Conservation (phyloP, 1,139 yeast species). For the Petasospora rhodanensis region DNA sequence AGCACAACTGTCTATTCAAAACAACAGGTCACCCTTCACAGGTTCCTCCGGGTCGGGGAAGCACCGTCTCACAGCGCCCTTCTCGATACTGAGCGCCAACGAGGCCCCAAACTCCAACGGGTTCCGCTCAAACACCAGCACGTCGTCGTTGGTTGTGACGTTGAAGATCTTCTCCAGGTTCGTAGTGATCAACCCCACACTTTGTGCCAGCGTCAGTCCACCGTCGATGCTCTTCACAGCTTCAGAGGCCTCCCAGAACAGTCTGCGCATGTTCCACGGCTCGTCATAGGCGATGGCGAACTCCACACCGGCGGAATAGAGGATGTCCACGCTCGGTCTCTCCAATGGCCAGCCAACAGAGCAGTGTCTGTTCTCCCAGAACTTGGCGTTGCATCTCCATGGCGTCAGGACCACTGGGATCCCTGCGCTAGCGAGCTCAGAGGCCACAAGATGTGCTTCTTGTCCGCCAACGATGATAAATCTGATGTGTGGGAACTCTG, state of each 20-base stretch:
- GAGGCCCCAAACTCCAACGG: slow-evolving; percentile 7
- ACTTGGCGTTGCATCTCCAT: slow-evolving; percentile 9
- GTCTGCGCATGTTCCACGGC: slow-evolving; percentile 2
- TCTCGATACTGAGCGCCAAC: slow-evolving; percentile 3
- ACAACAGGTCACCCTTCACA: slow-evolving; percentile 4
- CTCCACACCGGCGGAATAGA: slow-evolving; percentile 5
- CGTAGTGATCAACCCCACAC: slow-evolving; percentile 1
- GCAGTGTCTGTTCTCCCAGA: slow-evolving; percentile 9
- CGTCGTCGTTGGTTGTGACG: slow-evolving; percentile 1
- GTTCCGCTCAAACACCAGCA: slow-evolving; percentile 6
- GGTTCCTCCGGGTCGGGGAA: slow-evolving; percentile 9
- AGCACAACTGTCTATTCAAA: not conserved
- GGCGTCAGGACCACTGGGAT: slow-evolving; percentile 5
- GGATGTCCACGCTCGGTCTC: slow-evolving; percentile 7
- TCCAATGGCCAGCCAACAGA: slow-evolving; percentile 7
- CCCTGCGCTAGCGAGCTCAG: slow-evolving; percentile 2
- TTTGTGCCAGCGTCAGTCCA: slow-evolving; percentile 1
- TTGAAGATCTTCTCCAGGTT: slow-evolving; percentile 3
- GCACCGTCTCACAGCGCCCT: slow-evolving; percentile 1
- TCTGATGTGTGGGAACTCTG: slow-evolving; percentile 2
- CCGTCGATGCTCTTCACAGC: slow-evolving; percentile 3
- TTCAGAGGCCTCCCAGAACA: slow-evolving; percentile 7
- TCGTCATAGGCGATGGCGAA: slow-evolving; percentile 7
- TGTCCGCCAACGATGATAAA: slow-evolving; percentile 7
- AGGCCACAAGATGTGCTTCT: slow-evolving; percentile 7